These are phyloP conservation scores for Achlya hypogyna DNA, from an alignment of 352 stramenopile species.

Conservation along the genomic window DNA sequence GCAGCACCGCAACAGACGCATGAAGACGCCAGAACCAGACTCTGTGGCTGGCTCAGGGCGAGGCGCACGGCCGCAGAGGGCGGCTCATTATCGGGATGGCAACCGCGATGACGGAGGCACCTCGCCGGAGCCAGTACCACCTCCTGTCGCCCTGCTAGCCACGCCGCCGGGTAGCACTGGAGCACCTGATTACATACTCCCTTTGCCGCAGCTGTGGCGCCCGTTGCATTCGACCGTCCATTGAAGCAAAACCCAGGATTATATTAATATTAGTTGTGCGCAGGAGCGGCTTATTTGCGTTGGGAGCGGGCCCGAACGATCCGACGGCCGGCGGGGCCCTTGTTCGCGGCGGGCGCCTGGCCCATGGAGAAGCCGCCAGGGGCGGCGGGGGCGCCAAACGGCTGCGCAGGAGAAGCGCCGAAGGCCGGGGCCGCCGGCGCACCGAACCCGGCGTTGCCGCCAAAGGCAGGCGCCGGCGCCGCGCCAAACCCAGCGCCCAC, in stretches of 20 bases:
- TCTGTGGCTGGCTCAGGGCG: no score
- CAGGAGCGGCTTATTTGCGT: conserved; percentile 3
- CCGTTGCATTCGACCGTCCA: background rate
- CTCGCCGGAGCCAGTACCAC: no score
- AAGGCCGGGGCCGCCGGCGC: conserved; percentile 14
- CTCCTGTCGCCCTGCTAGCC: no score
- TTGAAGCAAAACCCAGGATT: background rate
- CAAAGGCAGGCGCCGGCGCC: conserved; percentile 26
- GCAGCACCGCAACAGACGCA: no score
- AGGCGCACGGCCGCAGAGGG: no score
- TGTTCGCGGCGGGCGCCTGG: conserved; percentile 28
- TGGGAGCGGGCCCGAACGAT: conserved; percentile 1
- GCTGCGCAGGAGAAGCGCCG: background rate
- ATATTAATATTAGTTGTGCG: conserved; percentile 9
- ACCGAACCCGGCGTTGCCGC: conserved; percentile 27
- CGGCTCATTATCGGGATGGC: no score
- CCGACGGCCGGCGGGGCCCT: background rate
- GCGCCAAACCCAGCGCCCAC: conserved; percentile 34
- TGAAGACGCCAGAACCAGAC: no score
- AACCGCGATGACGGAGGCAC: no score
- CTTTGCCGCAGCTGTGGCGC: no score
- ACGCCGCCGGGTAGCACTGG: no score
- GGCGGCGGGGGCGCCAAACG: background rate
- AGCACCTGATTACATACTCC: no score
- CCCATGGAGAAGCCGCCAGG: conserved; percentile 58